phyloP scores from a whole-genome alignment of 768 basidiomycete genomes.

The Pulveroboletus sp. region DNA sequence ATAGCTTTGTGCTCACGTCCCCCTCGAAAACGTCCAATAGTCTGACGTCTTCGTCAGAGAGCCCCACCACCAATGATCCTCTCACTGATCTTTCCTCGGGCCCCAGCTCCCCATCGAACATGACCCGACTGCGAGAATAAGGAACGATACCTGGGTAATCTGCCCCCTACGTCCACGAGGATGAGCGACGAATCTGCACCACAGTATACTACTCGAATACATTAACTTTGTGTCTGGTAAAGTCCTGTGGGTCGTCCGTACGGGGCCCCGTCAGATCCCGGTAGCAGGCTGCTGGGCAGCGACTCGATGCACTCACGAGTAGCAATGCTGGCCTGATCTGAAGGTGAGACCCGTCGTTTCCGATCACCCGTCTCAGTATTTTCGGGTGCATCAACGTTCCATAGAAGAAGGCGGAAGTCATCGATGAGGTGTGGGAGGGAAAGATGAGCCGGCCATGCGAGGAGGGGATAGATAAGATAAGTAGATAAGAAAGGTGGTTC shows the following conservation, averaged over 20 bases:
- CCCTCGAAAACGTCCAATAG: constrained; percentile 83
- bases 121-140: constrained; percentile 40
- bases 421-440: constrained; percentile 5
- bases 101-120: constrained; percentile 50
- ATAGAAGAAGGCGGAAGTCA: constrained; percentile 72
- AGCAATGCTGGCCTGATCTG: constrained; percentile 71
- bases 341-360: constrained; percentile 59
- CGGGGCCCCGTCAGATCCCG: background rate
- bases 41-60: constrained; percentile 59
- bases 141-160: constrained; percentile 87
- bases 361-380: constrained; percentile 74
- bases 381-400: constrained; percentile 88
- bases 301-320: constrained; percentile 46
- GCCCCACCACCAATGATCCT: constrained; percentile 74
- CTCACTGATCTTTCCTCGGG: constrained; percentile 66
- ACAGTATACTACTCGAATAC: constrained; percentile 30
- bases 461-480: background rate
- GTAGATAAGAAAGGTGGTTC: constrained; percentile 3
- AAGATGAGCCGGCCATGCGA: background rate
- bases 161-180: constrained; percentile 38
- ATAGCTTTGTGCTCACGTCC: constrained; percentile 41
- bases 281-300: background rate
- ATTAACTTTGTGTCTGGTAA: constrained; percentile 78
- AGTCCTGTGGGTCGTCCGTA: constrained; percentile 43
- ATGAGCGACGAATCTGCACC: constrained; percentile 1